Conservation (phyloP, 2,329 filamentous ascomycete genomes). For the Neoascochyta sp. region DNA sequence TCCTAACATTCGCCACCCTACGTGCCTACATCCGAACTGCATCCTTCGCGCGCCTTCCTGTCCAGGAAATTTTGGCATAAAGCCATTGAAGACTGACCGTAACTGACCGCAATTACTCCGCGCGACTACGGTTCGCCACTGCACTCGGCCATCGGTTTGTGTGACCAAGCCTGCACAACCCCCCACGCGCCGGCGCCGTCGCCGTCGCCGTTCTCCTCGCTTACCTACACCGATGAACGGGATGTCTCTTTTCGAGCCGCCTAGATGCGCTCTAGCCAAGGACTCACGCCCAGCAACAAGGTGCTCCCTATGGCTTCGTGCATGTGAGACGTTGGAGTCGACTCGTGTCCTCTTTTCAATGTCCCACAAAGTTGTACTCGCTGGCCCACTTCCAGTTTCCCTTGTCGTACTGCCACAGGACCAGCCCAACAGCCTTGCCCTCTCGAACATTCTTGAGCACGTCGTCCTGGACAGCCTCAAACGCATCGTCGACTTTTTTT, state of each 20-base stretch:
- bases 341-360: too few species aligned
- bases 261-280: too few species aligned
- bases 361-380: slow-evolving; percentile 34
- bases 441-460: slow-evolving; percentile 30
- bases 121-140: slow-evolving; percentile 5
- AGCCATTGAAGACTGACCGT: slow-evolving; percentile 11
- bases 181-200: too few species aligned
- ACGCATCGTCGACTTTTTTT: slow-evolving; percentile 35
- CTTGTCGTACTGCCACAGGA: slow-evolving; percentile 43
- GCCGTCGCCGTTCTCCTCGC: too few species aligned
- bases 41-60: slow-evolving; percentile 8
- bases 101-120: slow-evolving; percentile 11
- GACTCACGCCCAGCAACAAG: too few species aligned
- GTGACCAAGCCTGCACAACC: too few species aligned
- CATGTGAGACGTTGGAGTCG: too few species aligned
- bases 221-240: too few species aligned
- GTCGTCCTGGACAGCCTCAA: slow-evolving; percentile 32
- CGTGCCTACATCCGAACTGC: too few species aligned
- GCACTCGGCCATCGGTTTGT: slow-evolving; percentile 1
- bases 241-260: too few species aligned
- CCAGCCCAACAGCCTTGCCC: slow-evolving; percentile 39
- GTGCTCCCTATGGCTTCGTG: too few species aligned
- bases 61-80: slow-evolving; percentile 9
- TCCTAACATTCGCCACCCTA: too few species aligned
- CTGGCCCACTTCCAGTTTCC: slow-evolving; percentile 41